Evolutionary conservation across 2,329 filamentous ascomycete genomes (phyloP).

Genomic region (Xylariaceae sp.): DNA sequence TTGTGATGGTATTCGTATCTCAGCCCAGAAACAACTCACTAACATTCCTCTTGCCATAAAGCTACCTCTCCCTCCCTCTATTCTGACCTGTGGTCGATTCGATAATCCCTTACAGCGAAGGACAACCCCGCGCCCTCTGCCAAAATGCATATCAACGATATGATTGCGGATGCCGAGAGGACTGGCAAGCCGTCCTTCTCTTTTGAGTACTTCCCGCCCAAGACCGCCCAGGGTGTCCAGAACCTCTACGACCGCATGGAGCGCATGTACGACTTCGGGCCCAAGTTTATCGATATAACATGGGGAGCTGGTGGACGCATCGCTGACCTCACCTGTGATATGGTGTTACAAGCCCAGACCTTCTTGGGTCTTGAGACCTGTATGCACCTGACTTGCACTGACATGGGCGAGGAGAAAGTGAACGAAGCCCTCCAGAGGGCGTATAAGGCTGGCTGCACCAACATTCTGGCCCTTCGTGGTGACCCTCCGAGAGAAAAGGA

Average conservation of each 20-base stretch:
- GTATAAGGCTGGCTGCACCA: conserved; percentile 93
- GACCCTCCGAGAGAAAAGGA: conserved; percentile 92
- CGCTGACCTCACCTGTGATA: conserved; percentile 90
- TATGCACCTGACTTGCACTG: conserved; percentile 98
- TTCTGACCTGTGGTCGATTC: conserved; percentile 6
- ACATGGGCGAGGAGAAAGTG: conserved; percentile 91
- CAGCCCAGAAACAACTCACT: conserved; percentile 3
- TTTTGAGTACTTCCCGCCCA: conserved; percentile 98
- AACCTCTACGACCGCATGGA: conserved; percentile 99
- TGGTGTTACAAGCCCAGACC: conserved; percentile 92
- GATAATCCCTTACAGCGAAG: background rate
- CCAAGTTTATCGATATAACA: conserved; percentile 95
- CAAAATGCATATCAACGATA: conserved; percentile 93
- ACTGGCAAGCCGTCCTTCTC: conserved; percentile 85
- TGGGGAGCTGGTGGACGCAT: conserved; percentile 94
- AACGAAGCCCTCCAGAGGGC: conserved; percentile 82
- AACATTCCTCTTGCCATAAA: conserved; percentile 1
- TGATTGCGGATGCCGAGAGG: conserved; percentile 76
- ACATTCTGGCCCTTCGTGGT: conserved; percentile 88
- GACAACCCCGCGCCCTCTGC: conserved; percentile 8
- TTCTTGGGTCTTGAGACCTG: conserved; percentile 96
- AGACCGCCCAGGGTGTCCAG: conserved; percentile 95
- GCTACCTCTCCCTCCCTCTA: background rate
- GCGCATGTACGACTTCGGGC: conserved; percentile 91
- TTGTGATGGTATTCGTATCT: background rate